phyloP scores from a whole-genome alignment of 495 filamentous ascomycete species.

The Lasiosphaeris hirsuta region DNA sequence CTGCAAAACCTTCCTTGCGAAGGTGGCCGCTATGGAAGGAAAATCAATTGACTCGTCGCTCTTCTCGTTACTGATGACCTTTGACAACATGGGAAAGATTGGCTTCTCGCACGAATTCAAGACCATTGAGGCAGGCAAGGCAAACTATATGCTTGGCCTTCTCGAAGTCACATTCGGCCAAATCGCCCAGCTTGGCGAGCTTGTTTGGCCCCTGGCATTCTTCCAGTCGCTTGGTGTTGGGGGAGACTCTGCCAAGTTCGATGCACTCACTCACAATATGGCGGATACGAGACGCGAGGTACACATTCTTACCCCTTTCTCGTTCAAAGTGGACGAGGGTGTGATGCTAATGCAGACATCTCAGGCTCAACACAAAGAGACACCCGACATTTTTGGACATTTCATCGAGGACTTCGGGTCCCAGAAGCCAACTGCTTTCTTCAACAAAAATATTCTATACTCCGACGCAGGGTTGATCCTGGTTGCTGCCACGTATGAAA shows the following conservation, averaged over 20 bases:
- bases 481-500: conserved; percentile 13
- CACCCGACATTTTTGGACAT: conserved; percentile 17
- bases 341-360: neutral
- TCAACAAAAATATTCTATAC: conserved; percentile 16
- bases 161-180: conserved; percentile 21
- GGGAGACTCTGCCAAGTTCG: conserved; percentile 14
- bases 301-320: neutral
- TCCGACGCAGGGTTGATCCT: conserved; percentile 17
- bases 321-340: neutral
- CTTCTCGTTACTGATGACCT: conserved; percentile 20
- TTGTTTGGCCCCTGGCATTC: conserved; percentile 19
- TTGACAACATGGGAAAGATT: conserved; percentile 26
- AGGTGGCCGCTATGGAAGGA: conserved; percentile 5
- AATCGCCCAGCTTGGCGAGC: conserved; percentile 13
- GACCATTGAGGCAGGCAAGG: conserved; percentile 12
- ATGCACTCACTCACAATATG: conserved; percentile 11
- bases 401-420: conserved; percentile 16
- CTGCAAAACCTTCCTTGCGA: conserved; percentile 57
- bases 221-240: conserved; percentile 4
- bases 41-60: conserved; percentile 18
- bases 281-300: conserved; percentile 14
- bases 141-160: conserved; percentile 18
- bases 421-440: conserved; percentile 18
- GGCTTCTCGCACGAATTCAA: conserved; percentile 17
- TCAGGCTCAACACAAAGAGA: conserved; percentile 3